Conservation (phyloP, 208 protist genomes). For the Sergeia podlipaevii region DNA sequence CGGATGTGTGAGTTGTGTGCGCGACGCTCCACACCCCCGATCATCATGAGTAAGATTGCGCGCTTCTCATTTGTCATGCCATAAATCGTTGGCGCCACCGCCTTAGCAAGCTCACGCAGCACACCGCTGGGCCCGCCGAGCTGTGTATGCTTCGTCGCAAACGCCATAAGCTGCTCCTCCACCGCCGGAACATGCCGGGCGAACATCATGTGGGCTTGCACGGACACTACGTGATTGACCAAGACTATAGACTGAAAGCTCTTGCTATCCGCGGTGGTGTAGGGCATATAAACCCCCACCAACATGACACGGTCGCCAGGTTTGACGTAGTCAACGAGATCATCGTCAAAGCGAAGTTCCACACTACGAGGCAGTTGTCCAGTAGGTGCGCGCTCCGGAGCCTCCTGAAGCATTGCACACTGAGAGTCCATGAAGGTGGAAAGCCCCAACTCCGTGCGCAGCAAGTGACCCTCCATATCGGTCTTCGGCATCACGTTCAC, state of each 20-base stretch:
- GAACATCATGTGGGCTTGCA: conserved; percentile 47
- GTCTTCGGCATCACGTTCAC: conserved; percentile 90
- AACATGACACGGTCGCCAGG: conserved; percentile 95
- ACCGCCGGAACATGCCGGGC: conserved; percentile 38
- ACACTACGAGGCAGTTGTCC: conserved; percentile 98
- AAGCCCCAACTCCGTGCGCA: conserved; percentile 97
- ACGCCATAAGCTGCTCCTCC: conserved; percentile 69
- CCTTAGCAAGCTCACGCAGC: conserved; percentile 73
- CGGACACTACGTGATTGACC: conserved; percentile 88
- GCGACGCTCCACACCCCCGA: conserved; percentile 96
- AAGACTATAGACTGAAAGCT: conserved; percentile 94
- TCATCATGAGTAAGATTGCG: conserved; percentile 95
- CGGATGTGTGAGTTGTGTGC: conserved; percentile 94
- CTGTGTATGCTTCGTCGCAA: conserved; percentile 58
- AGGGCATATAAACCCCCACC: conserved; percentile 94
- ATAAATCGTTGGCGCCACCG: conserved; percentile 98
- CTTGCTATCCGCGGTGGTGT: conserved; percentile 75
- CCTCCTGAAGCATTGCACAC: conserved; percentile 95
- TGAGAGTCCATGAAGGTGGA: conserved; percentile 97
- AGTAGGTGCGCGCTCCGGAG: conserved; percentile 96
- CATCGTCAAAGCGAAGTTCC: conserved; percentile 96
- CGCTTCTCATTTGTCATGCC: conserved; percentile 97
- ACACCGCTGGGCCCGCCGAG: conserved; percentile 70
- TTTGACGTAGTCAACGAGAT: conserved; percentile 98
- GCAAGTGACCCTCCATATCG: conserved; percentile 95